Evolutionary conservation across 139 green algal species (phyloP).

Genomic region (Trebouxia sp.): DNA sequence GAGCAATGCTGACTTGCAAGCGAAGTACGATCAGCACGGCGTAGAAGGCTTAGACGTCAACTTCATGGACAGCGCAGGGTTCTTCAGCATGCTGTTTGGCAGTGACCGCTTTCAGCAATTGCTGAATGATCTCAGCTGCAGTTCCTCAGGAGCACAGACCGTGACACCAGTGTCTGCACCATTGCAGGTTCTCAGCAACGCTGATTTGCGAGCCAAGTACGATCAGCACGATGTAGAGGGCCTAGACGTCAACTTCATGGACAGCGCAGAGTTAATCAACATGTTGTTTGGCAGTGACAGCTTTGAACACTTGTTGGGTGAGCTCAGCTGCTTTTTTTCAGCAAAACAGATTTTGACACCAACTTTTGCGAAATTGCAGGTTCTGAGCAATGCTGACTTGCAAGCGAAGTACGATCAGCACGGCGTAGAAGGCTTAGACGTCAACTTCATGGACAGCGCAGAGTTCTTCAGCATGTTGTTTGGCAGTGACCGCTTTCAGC

Average conservation of each 20-base stretch:
- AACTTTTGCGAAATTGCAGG: no score
- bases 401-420: constrained; percentile 76
- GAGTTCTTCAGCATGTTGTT: constrained; percentile 89
- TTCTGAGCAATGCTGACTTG: constrained; percentile 79
- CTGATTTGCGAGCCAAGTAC: constrained; percentile 72
- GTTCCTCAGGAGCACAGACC: no score
- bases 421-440: constrained; percentile 72
- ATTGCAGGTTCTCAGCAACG: constrained; percentile 80
- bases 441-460: constrained; percentile 80
- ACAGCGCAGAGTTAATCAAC: constrained; percentile 75
- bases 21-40: constrained; percentile 75
- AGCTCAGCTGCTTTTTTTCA: no score
- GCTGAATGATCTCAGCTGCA: no score
- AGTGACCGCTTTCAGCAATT: constrained; percentile 77
- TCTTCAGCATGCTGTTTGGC: constrained; percentile 89
- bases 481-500: constrained; percentile 81
- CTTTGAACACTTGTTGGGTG: constrained; percentile 76
- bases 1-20: constrained; percentile 68
- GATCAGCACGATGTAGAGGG: constrained; percentile 68
- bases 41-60: constrained; percentile 72
- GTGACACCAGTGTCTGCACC: no score
- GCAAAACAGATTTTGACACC: no score
- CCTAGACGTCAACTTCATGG: constrained; percentile 83
- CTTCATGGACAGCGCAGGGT: constrained; percentile 76
- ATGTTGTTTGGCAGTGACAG: constrained; percentile 85